Evolutionary conservation across 306 rosid species (phyloP).

Genomic region (Prunus salicina): DNA sequence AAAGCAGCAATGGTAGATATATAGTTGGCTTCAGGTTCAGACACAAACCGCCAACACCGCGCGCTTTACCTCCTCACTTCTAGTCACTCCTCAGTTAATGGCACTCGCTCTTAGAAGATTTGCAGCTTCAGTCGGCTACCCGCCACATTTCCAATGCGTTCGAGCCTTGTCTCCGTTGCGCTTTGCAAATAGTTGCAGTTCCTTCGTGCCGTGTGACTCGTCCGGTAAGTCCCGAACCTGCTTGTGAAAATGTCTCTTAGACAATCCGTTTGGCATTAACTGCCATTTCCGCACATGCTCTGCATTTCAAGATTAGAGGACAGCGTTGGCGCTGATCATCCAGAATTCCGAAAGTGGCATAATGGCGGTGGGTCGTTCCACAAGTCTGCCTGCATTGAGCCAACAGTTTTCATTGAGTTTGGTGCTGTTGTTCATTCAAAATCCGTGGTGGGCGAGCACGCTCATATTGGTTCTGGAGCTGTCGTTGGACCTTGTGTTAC

Average conservation of each 20-base stretch:
- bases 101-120: slow-evolving; percentile 31
- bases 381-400: slow-evolving; percentile 57
- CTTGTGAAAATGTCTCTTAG: slow-evolving; percentile 26
- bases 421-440: slow-evolving; percentile 77
- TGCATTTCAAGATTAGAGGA: slow-evolving; percentile 47
- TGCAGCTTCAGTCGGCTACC: slow-evolving; percentile 19
- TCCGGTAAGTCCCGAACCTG: neutral
- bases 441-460: slow-evolving; percentile 55
- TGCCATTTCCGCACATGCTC: slow-evolving; percentile 17
- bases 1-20: too few species aligned
- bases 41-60: neutral
- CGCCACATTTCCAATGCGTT: slow-evolving; percentile 6
- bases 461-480: slow-evolving; percentile 68
- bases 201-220: neutral
- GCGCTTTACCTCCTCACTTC: neutral
- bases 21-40: neutral
- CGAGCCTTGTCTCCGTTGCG: slow-evolving; percentile 10
- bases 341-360: slow-evolving; percentile 59
- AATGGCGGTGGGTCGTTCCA: slow-evolving; percentile 85
- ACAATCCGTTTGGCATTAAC: slow-evolving; percentile 8
- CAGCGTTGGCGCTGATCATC: slow-evolving; percentile 18
- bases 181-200: neutral
- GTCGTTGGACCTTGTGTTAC: slow-evolving; percentile 73
- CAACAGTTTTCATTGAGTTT: slow-evolving; percentile 61
- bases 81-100: slow-evolving; percentile 11